phyloP scores from a whole-genome alignment of 1,284 basidiomycete genomes.

The Entoloma clypeatum region DNA sequence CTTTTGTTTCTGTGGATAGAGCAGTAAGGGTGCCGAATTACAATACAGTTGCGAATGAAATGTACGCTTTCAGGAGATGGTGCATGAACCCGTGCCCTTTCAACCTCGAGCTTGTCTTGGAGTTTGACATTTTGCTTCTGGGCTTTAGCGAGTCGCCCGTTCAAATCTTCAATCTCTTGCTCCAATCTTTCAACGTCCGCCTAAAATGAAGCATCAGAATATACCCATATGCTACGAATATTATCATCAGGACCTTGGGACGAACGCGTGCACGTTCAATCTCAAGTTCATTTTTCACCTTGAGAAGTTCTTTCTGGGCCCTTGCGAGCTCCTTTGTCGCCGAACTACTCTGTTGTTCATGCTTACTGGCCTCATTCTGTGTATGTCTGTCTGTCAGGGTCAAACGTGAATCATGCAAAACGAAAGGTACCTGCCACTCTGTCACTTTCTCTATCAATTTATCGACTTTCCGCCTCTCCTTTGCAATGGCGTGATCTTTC shows the following conservation, averaged over 20 bases:
- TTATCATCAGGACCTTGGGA: no score
- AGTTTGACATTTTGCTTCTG: slow-evolving; percentile 43
- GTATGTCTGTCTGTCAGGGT: not conserved
- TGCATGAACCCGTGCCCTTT: slow-evolving; percentile 28
- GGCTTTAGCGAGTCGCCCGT: slow-evolving; percentile 31
- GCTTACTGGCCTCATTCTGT: slow-evolving; percentile 26
- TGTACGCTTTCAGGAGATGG: slow-evolving; percentile 12
- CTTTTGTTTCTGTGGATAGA: no score
- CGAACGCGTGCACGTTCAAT: no score
- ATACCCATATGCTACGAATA: no score
- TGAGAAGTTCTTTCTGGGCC: slow-evolving; percentile 9
- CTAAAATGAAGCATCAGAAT: no score
- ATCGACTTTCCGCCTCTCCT: slow-evolving; percentile 38
- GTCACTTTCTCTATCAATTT: slow-evolving; percentile 40
- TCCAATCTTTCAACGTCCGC: slow-evolving; percentile 18
- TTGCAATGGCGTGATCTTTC: slow-evolving; percentile 30
- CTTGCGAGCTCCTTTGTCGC: slow-evolving; percentile 30
- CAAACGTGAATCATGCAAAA: slow-evolving; percentile 1
- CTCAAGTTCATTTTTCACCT: no score
- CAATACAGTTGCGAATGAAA: not conserved
- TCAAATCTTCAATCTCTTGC: slow-evolving; percentile 26
- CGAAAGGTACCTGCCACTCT: slow-evolving; percentile 46
- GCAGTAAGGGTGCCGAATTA: no score
- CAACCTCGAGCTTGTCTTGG: slow-evolving; percentile 36
- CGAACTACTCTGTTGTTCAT: slow-evolving; percentile 32